Evolutionary conservation across 208 protist species (phyloP).

Genomic region (Trichomonas tenax): DNA sequence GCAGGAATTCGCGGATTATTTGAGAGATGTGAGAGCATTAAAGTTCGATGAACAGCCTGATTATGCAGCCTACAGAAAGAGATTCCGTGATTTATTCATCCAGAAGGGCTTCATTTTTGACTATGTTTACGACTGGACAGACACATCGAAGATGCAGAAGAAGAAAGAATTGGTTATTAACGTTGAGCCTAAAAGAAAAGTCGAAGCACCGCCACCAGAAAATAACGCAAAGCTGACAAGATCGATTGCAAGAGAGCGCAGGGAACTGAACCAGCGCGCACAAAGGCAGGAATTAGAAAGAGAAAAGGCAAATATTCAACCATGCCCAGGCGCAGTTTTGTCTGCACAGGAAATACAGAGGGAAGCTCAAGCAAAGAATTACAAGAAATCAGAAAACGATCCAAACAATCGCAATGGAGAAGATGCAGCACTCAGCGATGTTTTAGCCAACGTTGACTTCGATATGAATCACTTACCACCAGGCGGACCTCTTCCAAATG

Average conservation of each 20-base stretch:
- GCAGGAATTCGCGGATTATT: slow-evolving; percentile 81
- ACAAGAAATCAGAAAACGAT: neutral
- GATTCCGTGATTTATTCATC: slow-evolving; percentile 75
- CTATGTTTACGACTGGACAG: slow-evolving; percentile 87
- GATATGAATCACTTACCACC: neutral
- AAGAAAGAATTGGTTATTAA: neutral
- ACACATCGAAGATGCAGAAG: neutral
- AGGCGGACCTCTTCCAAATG: neutral
- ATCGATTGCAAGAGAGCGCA: neutral
- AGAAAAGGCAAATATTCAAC: neutral
- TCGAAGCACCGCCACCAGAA: neutral
- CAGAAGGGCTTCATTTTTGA: slow-evolving; percentile 85
- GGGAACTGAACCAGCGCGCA: neutral
- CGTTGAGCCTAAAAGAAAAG: neutral
- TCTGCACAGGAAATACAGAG: neutral
- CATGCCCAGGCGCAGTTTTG: neutral
- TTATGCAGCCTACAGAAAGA: slow-evolving; percentile 85
- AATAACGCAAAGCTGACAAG: neutral
- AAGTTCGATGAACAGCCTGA: slow-evolving; percentile 95
- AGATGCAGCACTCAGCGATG: neutral
- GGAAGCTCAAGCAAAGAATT: neutral
- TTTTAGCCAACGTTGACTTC: neutral
- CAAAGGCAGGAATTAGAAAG: neutral
- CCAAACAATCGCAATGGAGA: neutral
- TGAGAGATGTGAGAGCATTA: slow-evolving; percentile 80